These are phyloP conservation scores for Sequoiadendron giganteum DNA, from an alignment of 75 land plant species.

Conservation along the genomic window DNA sequence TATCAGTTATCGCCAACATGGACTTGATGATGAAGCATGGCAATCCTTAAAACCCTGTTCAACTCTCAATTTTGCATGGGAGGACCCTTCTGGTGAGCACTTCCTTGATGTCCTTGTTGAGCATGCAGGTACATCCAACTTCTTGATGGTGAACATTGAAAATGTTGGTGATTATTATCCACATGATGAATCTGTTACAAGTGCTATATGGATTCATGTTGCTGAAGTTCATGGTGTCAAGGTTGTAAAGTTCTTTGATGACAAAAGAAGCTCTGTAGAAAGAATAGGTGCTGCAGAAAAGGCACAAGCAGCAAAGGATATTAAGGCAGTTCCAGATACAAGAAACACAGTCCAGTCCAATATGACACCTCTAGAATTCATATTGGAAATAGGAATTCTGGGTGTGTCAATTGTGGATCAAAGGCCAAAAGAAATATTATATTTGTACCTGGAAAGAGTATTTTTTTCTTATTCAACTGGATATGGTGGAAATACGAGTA, in stretches of 20 bases:
- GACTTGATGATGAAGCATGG: constrained; percentile 74
- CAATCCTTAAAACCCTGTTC: constrained; percentile 59
- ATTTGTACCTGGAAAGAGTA: constrained; percentile 73
- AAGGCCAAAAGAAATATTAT: constrained; percentile 76
- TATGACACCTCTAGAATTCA: constrained; percentile 52
- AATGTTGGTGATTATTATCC: constrained; percentile 27
- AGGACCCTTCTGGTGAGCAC: constrained; percentile 75
- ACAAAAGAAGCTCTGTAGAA: background rate
- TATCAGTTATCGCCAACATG: constrained; percentile 68
- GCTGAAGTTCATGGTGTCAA: constrained; percentile 52
- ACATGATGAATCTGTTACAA: constrained; percentile 2
- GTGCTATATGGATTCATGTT: constrained; percentile 40
- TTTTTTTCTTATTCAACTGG: constrained; percentile 73
- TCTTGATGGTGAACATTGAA: constrained; percentile 47
- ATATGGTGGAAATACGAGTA: constrained; percentile 62
- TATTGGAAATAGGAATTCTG: constrained; percentile 67
- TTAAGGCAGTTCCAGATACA: constrained; percentile 15
- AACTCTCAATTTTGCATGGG: constrained; percentile 74
- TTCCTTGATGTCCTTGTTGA: constrained; percentile 52
- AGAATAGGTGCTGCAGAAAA: constrained; percentile 21
- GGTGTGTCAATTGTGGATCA: constrained; percentile 89
- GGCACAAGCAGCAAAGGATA: constrained; percentile 13
- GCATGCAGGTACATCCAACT: constrained; percentile 4
- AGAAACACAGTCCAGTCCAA: constrained; percentile 19
- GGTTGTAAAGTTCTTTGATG: constrained; percentile 56